Evolutionary conservation across 352 stramenopile genomes (phyloP), one percentile per base, ranked within the genome.

Genomic region (Phytophthora capsici): DNA sequence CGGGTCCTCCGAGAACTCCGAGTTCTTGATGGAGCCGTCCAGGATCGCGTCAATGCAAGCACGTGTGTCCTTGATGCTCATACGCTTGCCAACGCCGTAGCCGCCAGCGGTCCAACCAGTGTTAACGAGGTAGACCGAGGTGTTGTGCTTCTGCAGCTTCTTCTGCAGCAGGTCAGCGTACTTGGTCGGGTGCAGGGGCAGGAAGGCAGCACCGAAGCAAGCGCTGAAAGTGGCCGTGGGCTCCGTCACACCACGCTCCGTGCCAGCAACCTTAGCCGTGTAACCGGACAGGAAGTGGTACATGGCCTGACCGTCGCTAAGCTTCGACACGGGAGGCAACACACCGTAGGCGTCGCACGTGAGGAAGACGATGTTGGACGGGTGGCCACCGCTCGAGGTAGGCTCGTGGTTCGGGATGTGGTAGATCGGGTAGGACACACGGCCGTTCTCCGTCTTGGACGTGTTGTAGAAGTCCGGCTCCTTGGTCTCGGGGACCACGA

Each of bases 351-450:
- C 97, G 78, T 99, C 97, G 75, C 95, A 99, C 43, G 95, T 98
- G 30, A 99, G 86, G 84, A 99, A 99, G 48, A 99, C 95, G 53
- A 99, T 93, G 71, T 98, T 98, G 32, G 97, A 94, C 57, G 97
- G 97, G 80, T 99, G 97, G 43, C 90, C 93, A 40, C 96, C 97
- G 70, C 82, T 93, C 59, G 82, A 94, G 28, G 60, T 84, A 38
- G 77, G 75, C 66, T 96, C 92, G 77, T 97, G 94, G 80, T 98
- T 98, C 47, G 91, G 83, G 84, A 99, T 99, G 85, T 99, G 97
- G 76, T 98, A 97, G 77, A 99, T 98, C n/a, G 97, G 97, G 80
- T 99, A 99, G n/a, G 94, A 98, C 57, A 99, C 97, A 55, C 97
- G 95, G 57, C 94, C 96, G 85, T 99, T 99, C 74, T 99, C 87